Evolutionary conservation across 2,329 filamentous ascomycete species (phyloP), one percentile per base, ranked within the genome.

Genomic region (Aspergillus vadensis): DNA sequence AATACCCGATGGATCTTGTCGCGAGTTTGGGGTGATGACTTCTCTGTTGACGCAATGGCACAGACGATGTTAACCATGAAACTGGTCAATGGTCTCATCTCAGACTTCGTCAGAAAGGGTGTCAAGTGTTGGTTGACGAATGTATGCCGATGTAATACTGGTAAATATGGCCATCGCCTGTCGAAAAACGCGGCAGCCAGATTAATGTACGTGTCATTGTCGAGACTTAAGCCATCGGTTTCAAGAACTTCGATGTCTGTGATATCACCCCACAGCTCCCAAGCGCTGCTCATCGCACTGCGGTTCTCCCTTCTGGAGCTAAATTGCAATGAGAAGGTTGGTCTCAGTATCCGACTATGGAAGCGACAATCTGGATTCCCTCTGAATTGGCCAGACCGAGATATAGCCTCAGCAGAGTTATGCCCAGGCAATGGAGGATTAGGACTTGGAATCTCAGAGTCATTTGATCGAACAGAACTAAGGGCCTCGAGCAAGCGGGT

Each of bases 161-260:
- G 69, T 9, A 69, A 55, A 47, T 70, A 68, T 4, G 69, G 67
- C 70, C 68, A 71, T 52, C 68, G 58, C n/a, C 59, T 53, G 36
- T 62, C 63, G 39, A 72, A 72, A 43, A 71, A 72, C 8, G 53
- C 57, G n/a, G 64, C 60, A 17, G 63, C 53, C 21, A 70, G 36
- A 8, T 56, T 48, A 9, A 59, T 4, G 36, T 54, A 60, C 8
- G 50, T 43, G 2, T 36, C 50, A 8, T 58, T 17, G 21, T 60
- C 49, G 36, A 60, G 36, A 10, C 36, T n/a, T 10, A 43, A 17
- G 9, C 14, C n/a, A 9, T 30, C 8, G 2, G 5, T 7, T 15
- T 30, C n/a, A 32, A 15, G 25, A 15, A 36, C 27, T 30, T 51
- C 6, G 4, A n/a, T 32, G 14, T 32, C 14, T 21, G 39, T 19